phyloP scores from a whole-genome alignment of 2,329 filamentous ascomycete species.

The Colletotrichum agaves region DNA sequence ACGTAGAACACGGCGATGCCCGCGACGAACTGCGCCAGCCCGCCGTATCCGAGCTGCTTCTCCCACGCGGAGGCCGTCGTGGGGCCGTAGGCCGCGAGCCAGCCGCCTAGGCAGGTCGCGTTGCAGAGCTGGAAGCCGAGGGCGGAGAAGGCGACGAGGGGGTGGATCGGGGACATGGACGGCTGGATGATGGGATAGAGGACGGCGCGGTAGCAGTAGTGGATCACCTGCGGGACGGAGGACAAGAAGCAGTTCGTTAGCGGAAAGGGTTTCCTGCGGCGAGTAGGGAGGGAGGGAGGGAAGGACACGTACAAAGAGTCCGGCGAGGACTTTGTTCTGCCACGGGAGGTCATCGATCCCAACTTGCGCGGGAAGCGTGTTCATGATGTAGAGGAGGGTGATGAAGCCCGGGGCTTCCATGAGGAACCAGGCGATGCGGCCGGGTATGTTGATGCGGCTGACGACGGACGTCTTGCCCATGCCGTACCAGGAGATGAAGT shows the following conservation, averaged over 20 bases:
- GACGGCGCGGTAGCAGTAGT: conserved; percentile 92
- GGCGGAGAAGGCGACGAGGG: conserved; percentile 72
- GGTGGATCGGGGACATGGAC: conserved; percentile 91
- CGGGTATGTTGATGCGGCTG: conserved; percentile 85
- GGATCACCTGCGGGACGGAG: conserved; percentile 67
- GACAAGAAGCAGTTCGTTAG: neutral
- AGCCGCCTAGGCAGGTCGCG: conserved; percentile 79
- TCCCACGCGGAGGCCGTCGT: conserved; percentile 65
- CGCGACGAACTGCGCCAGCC: conserved; percentile 60
- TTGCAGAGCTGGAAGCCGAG: conserved; percentile 83
- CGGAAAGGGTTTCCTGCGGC: too few species aligned
- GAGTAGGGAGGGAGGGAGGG: neutral
- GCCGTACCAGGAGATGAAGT: conserved; percentile 82
- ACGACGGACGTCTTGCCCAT: conserved; percentile 89
- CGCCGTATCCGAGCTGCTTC: conserved; percentile 49
- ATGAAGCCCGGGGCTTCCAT: conserved; percentile 88
- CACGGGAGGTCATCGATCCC: conserved; percentile 72
- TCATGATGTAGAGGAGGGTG: conserved; percentile 83
- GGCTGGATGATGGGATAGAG: conserved; percentile 85
- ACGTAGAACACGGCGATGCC: conserved; percentile 81
- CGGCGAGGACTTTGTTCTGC: conserved; percentile 81
- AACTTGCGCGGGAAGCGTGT: conserved; percentile 68
- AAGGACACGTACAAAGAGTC: conserved; percentile 64
- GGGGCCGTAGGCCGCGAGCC: conserved; percentile 84
- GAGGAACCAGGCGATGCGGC: conserved; percentile 84